These are phyloP conservation scores for Astragalus glycyphyllos DNA, from an alignment of 306 rosid species.

Conservation along the genomic window DNA sequence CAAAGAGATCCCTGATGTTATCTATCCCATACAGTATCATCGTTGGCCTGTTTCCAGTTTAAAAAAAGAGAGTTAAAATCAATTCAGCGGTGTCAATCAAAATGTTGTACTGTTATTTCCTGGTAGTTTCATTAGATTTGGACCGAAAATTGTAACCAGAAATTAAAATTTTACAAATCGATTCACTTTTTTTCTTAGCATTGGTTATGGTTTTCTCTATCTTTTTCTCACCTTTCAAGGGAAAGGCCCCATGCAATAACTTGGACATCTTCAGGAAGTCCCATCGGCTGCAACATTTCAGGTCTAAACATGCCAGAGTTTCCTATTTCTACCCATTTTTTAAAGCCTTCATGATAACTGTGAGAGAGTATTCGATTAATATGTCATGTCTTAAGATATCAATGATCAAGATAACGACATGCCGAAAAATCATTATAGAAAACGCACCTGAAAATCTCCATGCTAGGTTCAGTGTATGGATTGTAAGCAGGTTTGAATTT, in stretches of 20 bases:
- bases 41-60: slow-evolving; percentile 76
- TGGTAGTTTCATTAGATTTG: background rate
- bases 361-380: slow-evolving; percentile 5
- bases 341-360: slow-evolving; percentile 69
- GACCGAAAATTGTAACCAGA: background rate
- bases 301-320: slow-evolving; percentile 99
- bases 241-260: slow-evolving; percentile 98
- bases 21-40: slow-evolving; percentile 88
- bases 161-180: background rate
- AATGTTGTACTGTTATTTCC: background rate
- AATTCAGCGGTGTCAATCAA: slow-evolving; percentile 8
- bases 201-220: slow-evolving; percentile 17
- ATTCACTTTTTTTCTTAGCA: slow-evolving; percentile 5
- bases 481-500: slow-evolving; percentile 96
- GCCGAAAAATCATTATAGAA: slow-evolving; percentile 31
- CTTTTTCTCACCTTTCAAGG: slow-evolving; percentile 76
- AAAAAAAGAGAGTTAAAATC: slow-evolving; percentile 23
- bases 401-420: slow-evolving; percentile 18
- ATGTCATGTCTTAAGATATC: background rate
- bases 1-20: slow-evolving; percentile 94
- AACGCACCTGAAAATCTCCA: slow-evolving; percentile 92
- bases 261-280: slow-evolving; percentile 94
- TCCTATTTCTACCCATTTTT: slow-evolving; percentile 93
- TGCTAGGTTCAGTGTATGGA: slow-evolving; percentile 98
- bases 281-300: slow-evolving; percentile 97